Base-by-base conservation (phyloP, 2,329 filamentous ascomycete genomes). In the Colletotrichum cereale region DNA sequence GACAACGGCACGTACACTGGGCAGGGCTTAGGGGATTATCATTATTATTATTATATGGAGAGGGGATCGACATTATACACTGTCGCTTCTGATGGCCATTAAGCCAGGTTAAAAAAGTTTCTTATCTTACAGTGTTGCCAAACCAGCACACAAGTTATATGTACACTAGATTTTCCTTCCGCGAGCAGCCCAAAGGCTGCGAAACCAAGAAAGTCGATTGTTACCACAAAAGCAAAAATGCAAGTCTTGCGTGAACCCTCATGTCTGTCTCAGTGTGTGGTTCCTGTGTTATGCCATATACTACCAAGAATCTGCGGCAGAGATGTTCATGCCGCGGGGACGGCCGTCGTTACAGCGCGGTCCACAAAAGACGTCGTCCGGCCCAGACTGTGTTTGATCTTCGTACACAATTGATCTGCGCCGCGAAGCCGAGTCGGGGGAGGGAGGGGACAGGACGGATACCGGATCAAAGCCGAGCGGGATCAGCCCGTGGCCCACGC, bases 121-220 rank as follows among this genome's bases (percentile, higher is more conserved):
- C 24, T 40, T 50, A 42, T 38, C 50, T 34, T 42, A 34, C 10
- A 3, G 42, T 68, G 65, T 24, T 58, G 52, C 52, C 47, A 16
- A 16, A 56, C 18, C 31, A 50, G 64, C 63, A 61, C 65, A 29
- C 42, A 16, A 26, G 48, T 69, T 60, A 40, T 36, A 21, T 69
- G 69, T 69, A 69, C 21, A 69, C 26, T 72, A 72, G 69, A 68
- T 68, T 64, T 60, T 40, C 58, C 44, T 24, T 62, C 56, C 65
- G 53, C 64, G n/a, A 31, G 44, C 57, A 24, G 58, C 40, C 24
- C 52, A 29, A 60, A 21, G 55, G 58, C 31, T 26, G 69, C 69
- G 53, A 72, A 72, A 60, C 47, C 48, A 68, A 60, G 29, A 55
- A 69, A 53, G 38, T 57, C 42, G 48, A 69, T 63, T 53, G 29